Evolutionary conservation across 495 filamentous ascomycete genomes (phyloP).

Genomic region (Extremus antarcticus): DNA sequence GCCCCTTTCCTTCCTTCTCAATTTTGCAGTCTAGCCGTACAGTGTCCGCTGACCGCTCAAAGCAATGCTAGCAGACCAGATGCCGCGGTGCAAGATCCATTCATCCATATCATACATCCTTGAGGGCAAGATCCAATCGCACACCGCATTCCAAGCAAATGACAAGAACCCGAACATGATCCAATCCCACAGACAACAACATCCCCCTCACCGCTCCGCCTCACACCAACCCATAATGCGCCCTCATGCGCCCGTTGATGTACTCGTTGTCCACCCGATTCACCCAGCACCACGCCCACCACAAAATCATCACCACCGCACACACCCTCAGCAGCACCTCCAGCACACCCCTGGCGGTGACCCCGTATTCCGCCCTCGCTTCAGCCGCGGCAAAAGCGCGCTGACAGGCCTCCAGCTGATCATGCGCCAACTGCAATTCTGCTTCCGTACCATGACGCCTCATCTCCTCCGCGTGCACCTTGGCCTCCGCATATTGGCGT

Average conservation of each 20-base stretch:
- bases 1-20: background rate
- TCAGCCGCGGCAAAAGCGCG: background rate
- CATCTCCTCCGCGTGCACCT: too few species aligned
- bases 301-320: background rate
- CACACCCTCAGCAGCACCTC: background rate
- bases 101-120: background rate
- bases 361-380: background rate
- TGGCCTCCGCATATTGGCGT: too few species aligned
- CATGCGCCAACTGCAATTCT: background rate
- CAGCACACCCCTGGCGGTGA: background rate
- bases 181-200: too few species aligned
- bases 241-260: background rate
- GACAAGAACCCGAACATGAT: too few species aligned
- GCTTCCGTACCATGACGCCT: background rate
- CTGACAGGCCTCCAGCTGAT: background rate
- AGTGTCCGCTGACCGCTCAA: background rate
- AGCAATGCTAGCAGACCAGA: background rate
- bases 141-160: too few species aligned
- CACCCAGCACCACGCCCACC: background rate
- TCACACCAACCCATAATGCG: background rate
- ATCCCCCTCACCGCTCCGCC: too few species aligned
- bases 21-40: background rate
- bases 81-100: background rate
- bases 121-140: too few species aligned
- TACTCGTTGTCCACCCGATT: background rate